These are phyloP conservation scores for Acanthamoeba triangularis DNA, from an alignment of 208 protist species.

Conservation along the genomic window DNA sequence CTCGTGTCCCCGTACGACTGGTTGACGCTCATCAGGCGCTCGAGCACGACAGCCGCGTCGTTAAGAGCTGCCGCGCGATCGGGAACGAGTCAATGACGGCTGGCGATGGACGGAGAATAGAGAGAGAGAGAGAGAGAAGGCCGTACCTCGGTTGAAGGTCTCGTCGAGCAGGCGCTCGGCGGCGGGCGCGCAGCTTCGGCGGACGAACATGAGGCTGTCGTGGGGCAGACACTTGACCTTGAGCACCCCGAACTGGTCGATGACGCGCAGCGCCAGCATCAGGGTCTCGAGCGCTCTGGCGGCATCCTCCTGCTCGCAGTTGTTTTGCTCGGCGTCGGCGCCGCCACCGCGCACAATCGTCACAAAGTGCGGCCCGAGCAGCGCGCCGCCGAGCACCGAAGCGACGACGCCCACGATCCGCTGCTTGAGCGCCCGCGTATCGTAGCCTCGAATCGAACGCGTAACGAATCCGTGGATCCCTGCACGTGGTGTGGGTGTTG, in stretches of 20 bases:
- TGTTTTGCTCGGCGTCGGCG: no score
- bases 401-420: background rate
- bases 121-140: background rate
- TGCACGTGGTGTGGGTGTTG: background rate
- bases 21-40: background rate
- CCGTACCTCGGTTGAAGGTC: background rate
- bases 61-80: background rate
- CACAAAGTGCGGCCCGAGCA: background rate
- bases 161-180: background rate
- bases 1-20: background rate
- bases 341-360: background rate
- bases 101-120: no score
- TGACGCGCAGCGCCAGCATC: background rate
- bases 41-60: background rate
- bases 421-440: conserved; percentile 45
- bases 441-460: conserved; percentile 28
- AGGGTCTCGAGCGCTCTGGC: background rate
- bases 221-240: background rate
- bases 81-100: no score
- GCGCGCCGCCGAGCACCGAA: background rate
- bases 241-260: conserved; percentile 43
- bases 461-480: conserved; percentile 26
- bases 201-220: background rate
- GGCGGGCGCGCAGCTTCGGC: background rate
- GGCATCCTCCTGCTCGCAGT: background rate